Conservation (phyloP, 148 eudicot species). For the Rhododendron williamsianum region DNA sequence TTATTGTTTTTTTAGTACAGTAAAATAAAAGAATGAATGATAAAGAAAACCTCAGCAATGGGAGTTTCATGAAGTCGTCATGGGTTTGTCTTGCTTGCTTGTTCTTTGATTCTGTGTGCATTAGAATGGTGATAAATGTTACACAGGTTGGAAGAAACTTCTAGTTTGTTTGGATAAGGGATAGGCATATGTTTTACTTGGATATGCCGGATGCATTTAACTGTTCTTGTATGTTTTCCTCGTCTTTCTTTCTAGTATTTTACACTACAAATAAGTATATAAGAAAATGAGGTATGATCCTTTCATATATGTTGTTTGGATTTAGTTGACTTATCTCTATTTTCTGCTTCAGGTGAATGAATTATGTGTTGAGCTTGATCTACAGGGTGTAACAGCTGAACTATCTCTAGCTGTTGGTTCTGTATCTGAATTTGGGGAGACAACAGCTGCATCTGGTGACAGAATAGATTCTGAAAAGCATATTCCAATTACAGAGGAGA, state of each 20-base stretch:
- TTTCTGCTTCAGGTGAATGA: conserved; percentile 48
- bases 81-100: neutral
- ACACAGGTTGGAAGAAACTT: neutral
- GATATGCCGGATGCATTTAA: neutral
- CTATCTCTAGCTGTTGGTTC: conserved; percentile 22
- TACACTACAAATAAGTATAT: neutral
- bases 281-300: no score
- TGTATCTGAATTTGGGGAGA: conserved; percentile 24
- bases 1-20: neutral
- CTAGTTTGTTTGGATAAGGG: neutral
- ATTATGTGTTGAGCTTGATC: conserved; percentile 54
- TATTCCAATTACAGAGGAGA: conserved; percentile 16
- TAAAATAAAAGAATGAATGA: neutral
- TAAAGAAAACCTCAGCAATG: neutral
- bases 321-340: neutral
- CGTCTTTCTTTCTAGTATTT: neutral
- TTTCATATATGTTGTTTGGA: neutral
- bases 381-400: conserved; percentile 18
- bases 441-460: conserved; percentile 19
- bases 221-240: neutral
- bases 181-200: neutral
- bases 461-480: conserved; percentile 20
- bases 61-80: neutral
- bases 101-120: neutral
- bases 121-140: neutral